Evolutionary conservation across 257 asterid genomes (phyloP).

Genomic region (Mitragyna speciosa): DNA sequence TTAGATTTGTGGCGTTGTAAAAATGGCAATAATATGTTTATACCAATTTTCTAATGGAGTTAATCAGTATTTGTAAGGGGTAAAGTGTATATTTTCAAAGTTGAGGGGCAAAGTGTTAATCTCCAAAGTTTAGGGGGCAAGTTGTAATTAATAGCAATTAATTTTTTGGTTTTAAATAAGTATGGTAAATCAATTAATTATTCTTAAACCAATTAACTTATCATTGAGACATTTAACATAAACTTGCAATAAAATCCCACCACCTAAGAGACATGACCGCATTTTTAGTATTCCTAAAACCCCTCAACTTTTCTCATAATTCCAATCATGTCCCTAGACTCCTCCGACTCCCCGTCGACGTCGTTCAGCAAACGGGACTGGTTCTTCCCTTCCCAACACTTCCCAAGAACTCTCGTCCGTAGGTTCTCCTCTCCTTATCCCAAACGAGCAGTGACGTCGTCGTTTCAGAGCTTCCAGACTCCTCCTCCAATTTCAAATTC

Average conservation of each 20-base stretch:
- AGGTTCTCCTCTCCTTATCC: conserved; percentile 59
- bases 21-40: too few relatives aligned
- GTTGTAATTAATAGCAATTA: too few relatives aligned
- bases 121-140: too few relatives aligned
- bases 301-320: conserved; percentile 10
- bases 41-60: too few relatives aligned
- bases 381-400: conserved; percentile 63
- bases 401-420: conserved; percentile 44
- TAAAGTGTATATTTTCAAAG: too few relatives aligned
- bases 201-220: too few relatives aligned
- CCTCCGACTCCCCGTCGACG: conserved; percentile 38
- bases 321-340: conserved; percentile 45
- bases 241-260: neutral
- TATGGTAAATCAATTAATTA: too few relatives aligned
- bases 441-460: conserved; percentile 31
- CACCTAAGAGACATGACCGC: neutral
- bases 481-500: neutral
- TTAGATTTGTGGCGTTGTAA: too few relatives aligned
- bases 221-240: too few relatives aligned
- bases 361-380: conserved; percentile 53
- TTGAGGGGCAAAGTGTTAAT: too few relatives aligned
- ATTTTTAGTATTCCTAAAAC: neutral
- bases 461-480: conserved; percentile 23
- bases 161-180: too few relatives aligned
- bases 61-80: too few relatives aligned